Conservation (phyloP, 1,139 yeast species). For the Wickerhamomyces sp. region DNA sequence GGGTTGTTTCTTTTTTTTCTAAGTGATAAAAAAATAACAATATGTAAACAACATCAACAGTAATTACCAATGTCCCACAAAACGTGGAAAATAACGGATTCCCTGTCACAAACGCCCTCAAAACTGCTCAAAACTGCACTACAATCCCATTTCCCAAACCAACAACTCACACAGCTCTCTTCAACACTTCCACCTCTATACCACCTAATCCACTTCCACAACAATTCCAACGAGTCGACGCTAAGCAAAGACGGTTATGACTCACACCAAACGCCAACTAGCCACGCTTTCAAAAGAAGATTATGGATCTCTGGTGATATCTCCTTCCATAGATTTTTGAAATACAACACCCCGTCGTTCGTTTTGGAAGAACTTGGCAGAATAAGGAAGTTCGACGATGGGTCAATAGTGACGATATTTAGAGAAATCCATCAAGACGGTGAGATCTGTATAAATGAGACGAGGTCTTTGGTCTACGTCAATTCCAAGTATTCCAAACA, state of each 20-base stretch:
- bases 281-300: constrained; percentile 43
- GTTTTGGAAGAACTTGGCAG: constrained; percentile 43
- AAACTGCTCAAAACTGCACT: constrained; percentile 18
- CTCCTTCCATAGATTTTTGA: constrained; percentile 34
- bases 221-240: constrained; percentile 42
- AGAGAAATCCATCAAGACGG: constrained; percentile 30
- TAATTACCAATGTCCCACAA: constrained; percentile 8
- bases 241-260: constrained; percentile 79
- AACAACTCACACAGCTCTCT: constrained; percentile 13
- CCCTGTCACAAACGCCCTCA: constrained; percentile 15
- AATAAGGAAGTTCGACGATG: constrained; percentile 32
- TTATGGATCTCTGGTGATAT: constrained; percentile 81
- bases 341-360: constrained; percentile 29
- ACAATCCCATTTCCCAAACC: constrained; percentile 20
- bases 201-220: constrained; percentile 62
- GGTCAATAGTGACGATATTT: constrained; percentile 40
- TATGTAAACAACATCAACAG: too few species aligned
- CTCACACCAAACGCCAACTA: constrained; percentile 65
- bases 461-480: constrained; percentile 32
- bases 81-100: constrained; percentile 18
- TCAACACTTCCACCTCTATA: constrained; percentile 38
- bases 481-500: constrained; percentile 18
- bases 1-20: too few species aligned
- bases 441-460: constrained; percentile 23
- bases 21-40: too few species aligned